Evolutionary conservation across 257 asterid genomes (phyloP).

Genomic region (Schizonepeta tenuifolia): DNA sequence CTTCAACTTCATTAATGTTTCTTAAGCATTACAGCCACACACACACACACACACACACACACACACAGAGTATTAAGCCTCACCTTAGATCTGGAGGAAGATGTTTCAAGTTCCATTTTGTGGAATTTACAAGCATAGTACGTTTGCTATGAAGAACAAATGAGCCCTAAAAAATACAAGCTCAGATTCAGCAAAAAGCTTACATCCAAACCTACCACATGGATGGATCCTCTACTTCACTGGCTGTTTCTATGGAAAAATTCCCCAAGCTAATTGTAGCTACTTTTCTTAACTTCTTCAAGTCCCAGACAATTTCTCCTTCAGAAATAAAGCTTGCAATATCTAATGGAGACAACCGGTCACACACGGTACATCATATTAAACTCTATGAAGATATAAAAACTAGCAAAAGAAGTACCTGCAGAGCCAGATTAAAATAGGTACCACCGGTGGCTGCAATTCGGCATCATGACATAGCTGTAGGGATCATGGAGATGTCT

Average conservation of each 20-base stretch:
- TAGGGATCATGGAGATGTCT: constrained; percentile 24
- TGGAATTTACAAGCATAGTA: no score
- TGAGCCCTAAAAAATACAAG: constrained; percentile 14
- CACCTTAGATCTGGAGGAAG: not conserved
- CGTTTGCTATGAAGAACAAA: not conserved
- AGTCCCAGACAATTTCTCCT: no score
- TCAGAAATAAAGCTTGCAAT: not conserved
- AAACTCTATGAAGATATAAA: not conserved
- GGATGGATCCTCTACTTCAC: not conserved
- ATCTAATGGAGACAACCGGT: no score
- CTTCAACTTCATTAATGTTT: no score
- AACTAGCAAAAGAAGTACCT: constrained; percentile 28
- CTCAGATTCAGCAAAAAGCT: constrained; percentile 3
- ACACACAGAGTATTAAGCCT: no score
- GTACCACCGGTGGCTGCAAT: constrained; percentile 18
- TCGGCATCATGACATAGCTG: constrained; percentile 20
- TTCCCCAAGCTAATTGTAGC: constrained; percentile 28
- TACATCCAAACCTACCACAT: not conserved
- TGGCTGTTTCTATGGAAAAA: not conserved
- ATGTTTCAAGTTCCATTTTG: not conserved
- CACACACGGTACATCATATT: not conserved
- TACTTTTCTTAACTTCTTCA: constrained; percentile 20
- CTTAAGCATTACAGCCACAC: no score
- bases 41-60: no score
- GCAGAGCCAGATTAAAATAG: constrained; percentile 23